These are phyloP conservation scores for Scedosporium boydii DNA, from an alignment of 2,329 filamentous ascomycete genomes.

Conservation along the genomic window DNA sequence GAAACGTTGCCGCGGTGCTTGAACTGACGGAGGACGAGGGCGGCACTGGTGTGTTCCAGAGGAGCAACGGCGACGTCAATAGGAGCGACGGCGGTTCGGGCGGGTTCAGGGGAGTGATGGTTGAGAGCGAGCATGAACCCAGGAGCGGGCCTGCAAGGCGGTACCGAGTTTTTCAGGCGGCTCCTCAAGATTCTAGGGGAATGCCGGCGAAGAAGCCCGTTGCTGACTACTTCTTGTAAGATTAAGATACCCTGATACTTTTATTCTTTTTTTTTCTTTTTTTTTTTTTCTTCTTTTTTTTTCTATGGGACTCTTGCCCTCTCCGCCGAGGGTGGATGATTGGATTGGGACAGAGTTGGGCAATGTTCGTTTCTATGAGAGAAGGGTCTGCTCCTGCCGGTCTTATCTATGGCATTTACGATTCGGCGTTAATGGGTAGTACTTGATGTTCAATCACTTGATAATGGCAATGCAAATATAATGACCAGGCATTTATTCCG, in stretches of 20 bases:
- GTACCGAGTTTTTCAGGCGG: conserved; percentile 93
- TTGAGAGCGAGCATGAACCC: conserved; percentile 32
- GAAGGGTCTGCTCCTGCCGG: background rate
- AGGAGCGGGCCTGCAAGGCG: conserved; percentile 69
- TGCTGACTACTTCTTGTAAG: conserved; percentile 83
- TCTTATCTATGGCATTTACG: no score
- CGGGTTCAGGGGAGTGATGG: conserved; percentile 32
- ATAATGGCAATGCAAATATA: no score
- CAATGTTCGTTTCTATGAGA: background rate
- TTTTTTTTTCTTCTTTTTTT: no score
- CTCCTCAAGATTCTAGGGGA: conserved; percentile 87
- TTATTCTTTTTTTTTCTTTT: background rate
- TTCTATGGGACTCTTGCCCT: background rate
- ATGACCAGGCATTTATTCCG: no score
- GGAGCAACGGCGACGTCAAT: conserved; percentile 61
- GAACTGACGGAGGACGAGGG: conserved; percentile 82
- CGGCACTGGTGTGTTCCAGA: conserved; percentile 60
- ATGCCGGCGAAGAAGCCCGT: conserved; percentile 99
- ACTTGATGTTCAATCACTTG: no score
- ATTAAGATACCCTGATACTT: background rate
- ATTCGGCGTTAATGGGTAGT: no score
- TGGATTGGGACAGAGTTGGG: background rate
- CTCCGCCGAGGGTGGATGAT: background rate
- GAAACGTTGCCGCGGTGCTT: conserved; percentile 89
- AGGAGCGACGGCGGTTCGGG: conserved; percentile 39